Conservation (phyloP, 2,329 filamentous ascomycete species). For the Iodosphaeria phyllophila region DNA sequence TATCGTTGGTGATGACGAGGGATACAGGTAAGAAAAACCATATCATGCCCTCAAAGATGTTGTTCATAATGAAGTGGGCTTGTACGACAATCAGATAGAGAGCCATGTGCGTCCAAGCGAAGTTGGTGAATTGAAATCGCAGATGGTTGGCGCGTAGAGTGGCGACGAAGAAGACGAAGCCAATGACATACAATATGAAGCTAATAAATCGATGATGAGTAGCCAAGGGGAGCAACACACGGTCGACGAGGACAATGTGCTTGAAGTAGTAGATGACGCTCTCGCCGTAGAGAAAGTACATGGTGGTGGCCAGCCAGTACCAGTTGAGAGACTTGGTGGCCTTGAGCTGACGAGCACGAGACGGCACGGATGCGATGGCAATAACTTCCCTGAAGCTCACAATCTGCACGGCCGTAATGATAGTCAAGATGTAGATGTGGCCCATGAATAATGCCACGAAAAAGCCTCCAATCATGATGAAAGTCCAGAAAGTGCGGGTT, state of each 20-base stretch:
- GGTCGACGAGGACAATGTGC: constrained; percentile 90
- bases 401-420: constrained; percentile 87
- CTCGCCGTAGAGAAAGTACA: constrained; percentile 98
- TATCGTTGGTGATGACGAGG: constrained; percentile 95
- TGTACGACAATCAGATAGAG: constrained; percentile 95
- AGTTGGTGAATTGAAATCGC: constrained; percentile 97
- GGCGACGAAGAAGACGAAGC: constrained; percentile 94
- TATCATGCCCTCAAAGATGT: constrained; percentile 98
- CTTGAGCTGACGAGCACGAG: constrained; percentile 70
- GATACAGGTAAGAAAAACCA: constrained; percentile 97
- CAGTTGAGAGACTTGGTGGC: constrained; percentile 96
- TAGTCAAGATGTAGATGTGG: constrained; percentile 89
- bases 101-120: constrained; percentile 99
- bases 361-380: constrained; percentile 88
- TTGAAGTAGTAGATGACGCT: constrained; percentile 99
- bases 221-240: constrained; percentile 76
- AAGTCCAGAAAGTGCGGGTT: constrained; percentile 90
- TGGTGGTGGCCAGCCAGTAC: constrained; percentile 97
- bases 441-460: constrained; percentile 86
- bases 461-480: constrained; percentile 92
- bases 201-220: constrained; percentile 98
- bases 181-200: constrained; percentile 94
- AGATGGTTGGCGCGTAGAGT: constrained; percentile 92
- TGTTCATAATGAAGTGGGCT: constrained; percentile 99
- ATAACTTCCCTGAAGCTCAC: constrained; percentile 99